Percentiles rank a stretch among this genome's conserved stretches.
phyloP scores from a whole-genome alignment of 106 monocot species.

The Alisma plantagoaquatica region DNA sequence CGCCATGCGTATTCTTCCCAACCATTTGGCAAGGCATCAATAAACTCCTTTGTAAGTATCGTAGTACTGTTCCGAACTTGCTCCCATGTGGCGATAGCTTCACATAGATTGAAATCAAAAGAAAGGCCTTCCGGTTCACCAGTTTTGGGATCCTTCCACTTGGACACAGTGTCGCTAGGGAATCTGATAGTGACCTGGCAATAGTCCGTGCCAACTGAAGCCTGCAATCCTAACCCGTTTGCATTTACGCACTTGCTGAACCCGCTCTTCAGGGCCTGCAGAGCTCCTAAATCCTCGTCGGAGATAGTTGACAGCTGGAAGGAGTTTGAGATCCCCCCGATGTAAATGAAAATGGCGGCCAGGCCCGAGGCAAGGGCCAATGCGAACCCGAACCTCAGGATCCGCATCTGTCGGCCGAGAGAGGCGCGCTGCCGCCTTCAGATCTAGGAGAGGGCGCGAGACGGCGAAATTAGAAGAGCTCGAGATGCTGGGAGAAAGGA shows the following conservation, averaged over 20 bases:
- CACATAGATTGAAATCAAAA: constrained; percentile 95
- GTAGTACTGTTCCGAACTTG: constrained; percentile 94
- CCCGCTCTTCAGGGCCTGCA: constrained; percentile 29
- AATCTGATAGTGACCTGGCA: constrained; percentile 68
- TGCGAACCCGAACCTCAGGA: constrained; percentile 33
- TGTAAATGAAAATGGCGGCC: constrained; percentile 47
- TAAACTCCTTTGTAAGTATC: constrained; percentile 90
- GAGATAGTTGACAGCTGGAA: constrained; percentile 30
- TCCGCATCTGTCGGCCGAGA: too few relatives aligned
- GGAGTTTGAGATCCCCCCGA: constrained; percentile 37
- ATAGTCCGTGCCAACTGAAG: constrained; percentile 37
- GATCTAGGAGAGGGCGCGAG: too few relatives aligned
- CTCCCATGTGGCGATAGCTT: constrained; percentile 91
- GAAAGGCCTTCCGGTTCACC: constrained; percentile 85
- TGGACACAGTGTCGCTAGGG: constrained; percentile 58
- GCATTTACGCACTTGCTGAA: constrained; percentile 79
- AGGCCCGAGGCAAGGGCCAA: constrained; percentile 32
- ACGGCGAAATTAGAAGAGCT: too few relatives aligned
- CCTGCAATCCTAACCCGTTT: constrained; percentile 85
- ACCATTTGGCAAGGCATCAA: constrained; percentile 94
- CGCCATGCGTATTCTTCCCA: constrained; percentile 98
- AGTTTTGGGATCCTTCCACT: constrained; percentile 89
- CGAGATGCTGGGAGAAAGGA: too few relatives aligned
- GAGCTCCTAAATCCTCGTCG: constrained; percentile 31
- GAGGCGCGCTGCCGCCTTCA: too few relatives aligned